These are phyloP conservation scores for Vicia faba DNA, from an alignment of 306 rosid genomes.

Conservation along the genomic window DNA sequence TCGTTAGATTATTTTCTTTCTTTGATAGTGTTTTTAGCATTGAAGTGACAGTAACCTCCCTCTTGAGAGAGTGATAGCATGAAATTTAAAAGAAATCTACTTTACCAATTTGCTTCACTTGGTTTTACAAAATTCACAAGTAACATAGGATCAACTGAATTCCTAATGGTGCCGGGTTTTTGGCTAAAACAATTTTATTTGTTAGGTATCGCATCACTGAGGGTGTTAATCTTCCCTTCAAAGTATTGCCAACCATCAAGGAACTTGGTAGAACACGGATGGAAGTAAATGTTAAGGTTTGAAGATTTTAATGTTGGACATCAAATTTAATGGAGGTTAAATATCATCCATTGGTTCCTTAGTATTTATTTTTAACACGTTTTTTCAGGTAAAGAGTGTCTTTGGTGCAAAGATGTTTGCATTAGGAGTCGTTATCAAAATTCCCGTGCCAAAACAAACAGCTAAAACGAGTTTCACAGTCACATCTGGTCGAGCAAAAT, in stretches of 20 bases:
- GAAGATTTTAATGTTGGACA: conserved; percentile 21
- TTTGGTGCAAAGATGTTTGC: conserved; percentile 95
- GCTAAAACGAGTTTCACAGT: conserved; percentile 89
- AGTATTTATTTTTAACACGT: conserved; percentile 17
- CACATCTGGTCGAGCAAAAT: conserved; percentile 90
- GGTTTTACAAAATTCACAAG: conserved; percentile 13
- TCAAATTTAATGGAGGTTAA: conserved; percentile 25
- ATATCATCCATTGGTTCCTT: conserved; percentile 10
- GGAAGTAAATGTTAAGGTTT: conserved; percentile 96
- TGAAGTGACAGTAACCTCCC: conserved; percentile 17
- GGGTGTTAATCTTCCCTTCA: conserved; percentile 96
- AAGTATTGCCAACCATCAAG: conserved; percentile 90
- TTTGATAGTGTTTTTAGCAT: conserved; percentile 7
- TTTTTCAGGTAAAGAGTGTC: conserved; percentile 85
- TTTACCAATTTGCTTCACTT: conserved; percentile 26
- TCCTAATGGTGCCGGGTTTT: conserved; percentile 1
- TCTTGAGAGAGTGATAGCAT: conserved; percentile 15
- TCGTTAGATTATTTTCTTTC: conserved; percentile 26
- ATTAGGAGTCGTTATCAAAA: conserved; percentile 86
- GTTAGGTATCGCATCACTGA: conserved; percentile 90
- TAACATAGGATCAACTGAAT: conserved; percentile 5
- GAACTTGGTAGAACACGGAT: conserved; percentile 90
- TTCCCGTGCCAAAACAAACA: conserved; percentile 93
- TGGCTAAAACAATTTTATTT: conserved; percentile 25
- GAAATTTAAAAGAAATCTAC: conserved; percentile 21